A percentile compares a stretch with the other conserved stretches of the same genome.
phyloP scores from a whole-genome alignment of 169 alveolate genomes.

The Eimeria brunetti region DNA sequence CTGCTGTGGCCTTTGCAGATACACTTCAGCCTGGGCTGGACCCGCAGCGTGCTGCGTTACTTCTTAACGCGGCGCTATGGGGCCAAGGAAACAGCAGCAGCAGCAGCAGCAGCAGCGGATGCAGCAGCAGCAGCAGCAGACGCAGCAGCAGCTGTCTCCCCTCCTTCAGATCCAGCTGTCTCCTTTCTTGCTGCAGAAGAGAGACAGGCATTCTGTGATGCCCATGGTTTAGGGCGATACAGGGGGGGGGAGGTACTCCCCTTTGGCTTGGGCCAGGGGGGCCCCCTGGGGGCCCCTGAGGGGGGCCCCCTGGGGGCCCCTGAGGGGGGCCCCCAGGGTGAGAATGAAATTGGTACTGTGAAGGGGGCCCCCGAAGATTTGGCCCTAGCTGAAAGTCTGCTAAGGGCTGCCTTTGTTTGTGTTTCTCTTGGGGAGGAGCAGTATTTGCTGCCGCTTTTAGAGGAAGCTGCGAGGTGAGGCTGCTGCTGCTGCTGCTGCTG shows the following conservation, averaged over 20 bases:
- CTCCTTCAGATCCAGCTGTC: not conserved
- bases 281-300: no score
- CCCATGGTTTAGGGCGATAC: constrained; percentile 61
- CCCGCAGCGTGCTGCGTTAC: constrained; percentile 67
- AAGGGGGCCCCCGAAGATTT: not conserved
- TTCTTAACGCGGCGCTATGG: constrained; percentile 70
- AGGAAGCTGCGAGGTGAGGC: constrained; percentile 67
- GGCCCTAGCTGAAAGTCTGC: constrained; percentile 64
- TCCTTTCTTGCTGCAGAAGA: constrained; percentile 20
- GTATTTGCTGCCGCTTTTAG: constrained; percentile 65
- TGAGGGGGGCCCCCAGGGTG: not conserved
- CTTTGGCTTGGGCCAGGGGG: not conserved
- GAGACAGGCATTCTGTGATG: constrained; percentile 44
- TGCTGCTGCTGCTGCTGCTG: not conserved
- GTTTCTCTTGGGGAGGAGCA: constrained; percentile 74
- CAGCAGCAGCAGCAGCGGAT: constrained; percentile 2
- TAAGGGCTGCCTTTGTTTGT: constrained; percentile 59
- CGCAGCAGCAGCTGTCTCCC: not conserved
- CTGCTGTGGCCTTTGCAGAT: constrained; percentile 45
- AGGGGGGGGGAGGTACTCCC: constrained; percentile 74
- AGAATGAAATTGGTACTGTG: not conserved
- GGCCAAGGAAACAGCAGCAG: constrained; percentile 17
- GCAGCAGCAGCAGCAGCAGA: constrained; percentile 10
- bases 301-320: constrained; percentile 20
- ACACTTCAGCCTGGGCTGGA: constrained; percentile 61